A percentile compares a stretch with the other conserved stretches of the same genome.
phyloP scores from a whole-genome alignment of 306 rosid species.

The Erythrophleum fordii region DNA sequence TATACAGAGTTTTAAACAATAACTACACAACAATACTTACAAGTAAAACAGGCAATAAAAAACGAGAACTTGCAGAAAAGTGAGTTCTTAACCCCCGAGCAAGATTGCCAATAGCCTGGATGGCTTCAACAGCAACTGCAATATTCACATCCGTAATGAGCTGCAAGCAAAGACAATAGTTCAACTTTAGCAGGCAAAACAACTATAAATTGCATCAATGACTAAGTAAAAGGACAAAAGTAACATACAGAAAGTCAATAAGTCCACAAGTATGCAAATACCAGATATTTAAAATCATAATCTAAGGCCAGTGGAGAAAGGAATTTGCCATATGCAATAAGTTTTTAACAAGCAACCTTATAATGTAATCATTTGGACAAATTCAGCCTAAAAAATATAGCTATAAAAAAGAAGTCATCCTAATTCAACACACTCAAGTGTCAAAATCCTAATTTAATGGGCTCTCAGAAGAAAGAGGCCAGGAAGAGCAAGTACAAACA shows the following conservation, averaged over 20 bases:
- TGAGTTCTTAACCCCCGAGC: conserved; percentile 88
- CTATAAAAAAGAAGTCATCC: too few relatives aligned
- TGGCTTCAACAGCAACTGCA: conserved; percentile 99
- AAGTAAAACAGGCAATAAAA: conserved; percentile 90
- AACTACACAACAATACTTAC: conserved; percentile 56
- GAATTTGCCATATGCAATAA: conserved; percentile 1
- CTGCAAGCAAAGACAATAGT: conserved; percentile 58
- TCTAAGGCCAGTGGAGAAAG: conserved; percentile 1
- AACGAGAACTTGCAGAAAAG: conserved; percentile 96
- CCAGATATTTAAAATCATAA: background rate
- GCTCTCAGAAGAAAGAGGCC: too few relatives aligned
- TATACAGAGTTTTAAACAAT: background rate
- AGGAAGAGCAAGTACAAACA: too few relatives aligned
- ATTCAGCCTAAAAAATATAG: background rate
- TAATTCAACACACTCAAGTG: too few relatives aligned
- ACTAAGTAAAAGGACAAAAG: background rate
- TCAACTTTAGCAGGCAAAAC: conserved; percentile 7
- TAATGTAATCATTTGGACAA: conserved; percentile 16
- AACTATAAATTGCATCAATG: conserved; percentile 4
- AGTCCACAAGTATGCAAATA: background rate
- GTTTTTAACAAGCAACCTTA: background rate
- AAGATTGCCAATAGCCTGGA: conserved; percentile 98
- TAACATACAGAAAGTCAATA: background rate
- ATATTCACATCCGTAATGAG: conserved; percentile 97
- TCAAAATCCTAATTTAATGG: too few relatives aligned